A percentile compares a stretch with the other conserved stretches of the same genome.
These are phyloP conservation scores for Cercospora sp. DNA, from an alignment of 2,329 filamentous ascomycete species.

Conservation along the genomic window DNA sequence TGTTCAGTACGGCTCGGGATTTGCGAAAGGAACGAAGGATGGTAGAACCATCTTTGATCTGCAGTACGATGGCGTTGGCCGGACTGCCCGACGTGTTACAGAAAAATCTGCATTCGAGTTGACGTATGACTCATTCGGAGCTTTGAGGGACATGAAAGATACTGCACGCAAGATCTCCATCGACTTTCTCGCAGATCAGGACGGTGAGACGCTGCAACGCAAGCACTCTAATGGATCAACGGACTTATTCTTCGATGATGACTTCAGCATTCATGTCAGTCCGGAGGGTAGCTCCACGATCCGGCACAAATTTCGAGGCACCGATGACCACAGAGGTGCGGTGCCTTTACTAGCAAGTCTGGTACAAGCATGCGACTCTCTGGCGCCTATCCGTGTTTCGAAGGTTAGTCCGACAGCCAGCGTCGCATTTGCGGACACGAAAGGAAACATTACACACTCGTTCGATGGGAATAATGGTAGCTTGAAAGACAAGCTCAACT, in stretches of 20 bases:
- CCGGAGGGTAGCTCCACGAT: neutral
- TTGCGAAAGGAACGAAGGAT: neutral
- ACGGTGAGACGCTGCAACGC: neutral
- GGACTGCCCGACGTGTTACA: neutral
- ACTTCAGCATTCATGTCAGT: neutral
- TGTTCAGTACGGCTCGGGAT: neutral
- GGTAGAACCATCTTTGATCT: neutral
- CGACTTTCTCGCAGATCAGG: neutral
- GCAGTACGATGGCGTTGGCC: neutral
- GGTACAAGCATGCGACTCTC: neutral
- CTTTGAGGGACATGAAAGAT: neutral
- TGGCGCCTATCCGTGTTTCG: neutral
- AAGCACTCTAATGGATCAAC: neutral
- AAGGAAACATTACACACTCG: neutral
- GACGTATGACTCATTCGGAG: neutral
- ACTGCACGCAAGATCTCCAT: neutral
- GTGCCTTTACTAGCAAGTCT: neutral
- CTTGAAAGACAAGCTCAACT: neutral
- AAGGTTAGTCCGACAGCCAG: neutral
- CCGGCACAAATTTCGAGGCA: neutral
- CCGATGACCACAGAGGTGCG: neutral
- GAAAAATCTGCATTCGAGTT: neutral
- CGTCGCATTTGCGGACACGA: neutral
- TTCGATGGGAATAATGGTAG: neutral
- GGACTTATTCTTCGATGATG: neutral